A percentile compares a stretch with the other conserved stretches of the same genome.
Evolutionary conservation across 2,329 filamentous ascomycete genomes (phyloP).

Genomic region (Purpureocillium takamizusanense): DNA sequence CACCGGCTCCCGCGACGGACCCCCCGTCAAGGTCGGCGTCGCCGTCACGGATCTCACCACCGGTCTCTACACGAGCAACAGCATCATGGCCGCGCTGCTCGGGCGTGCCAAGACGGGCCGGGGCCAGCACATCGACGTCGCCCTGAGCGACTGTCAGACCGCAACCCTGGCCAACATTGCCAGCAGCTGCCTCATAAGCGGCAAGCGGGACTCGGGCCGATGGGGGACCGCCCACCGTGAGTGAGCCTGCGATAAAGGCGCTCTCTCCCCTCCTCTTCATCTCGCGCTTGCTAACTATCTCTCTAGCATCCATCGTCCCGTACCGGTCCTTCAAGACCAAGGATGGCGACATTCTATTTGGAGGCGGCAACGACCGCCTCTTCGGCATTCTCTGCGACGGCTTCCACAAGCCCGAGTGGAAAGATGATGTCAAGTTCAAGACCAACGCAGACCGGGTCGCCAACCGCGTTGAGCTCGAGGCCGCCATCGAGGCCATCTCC

Average conservation of each 20-base stretch:
- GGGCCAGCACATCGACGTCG: conserved; percentile 88
- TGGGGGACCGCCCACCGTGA: conserved; percentile 95
- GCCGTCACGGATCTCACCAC: conserved; percentile 95
- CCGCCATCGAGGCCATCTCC: conserved; percentile 68
- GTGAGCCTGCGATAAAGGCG: conserved; percentile 10
- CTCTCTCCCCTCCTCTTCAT: neutral
- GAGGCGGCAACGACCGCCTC: conserved; percentile 63
- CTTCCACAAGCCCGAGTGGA: conserved; percentile 50
- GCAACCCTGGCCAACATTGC: conserved; percentile 94
- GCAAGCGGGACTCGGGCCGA: conserved; percentile 75
- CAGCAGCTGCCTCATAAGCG: conserved; percentile 81
- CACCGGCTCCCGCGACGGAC: conserved; percentile 77
- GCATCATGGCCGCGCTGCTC: conserved; percentile 90
- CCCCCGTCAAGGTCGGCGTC: conserved; percentile 94
- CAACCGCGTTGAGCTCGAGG: conserved; percentile 69
- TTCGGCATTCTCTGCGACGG: conserved; percentile 57
- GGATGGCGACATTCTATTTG: conserved; percentile 62
- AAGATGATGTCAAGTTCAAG: conserved; percentile 46
- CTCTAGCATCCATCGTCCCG: conserved; percentile 83
- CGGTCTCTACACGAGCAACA: conserved; percentile 88
- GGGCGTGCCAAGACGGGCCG: conserved; percentile 62
- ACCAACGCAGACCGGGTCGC: conserved; percentile 56
- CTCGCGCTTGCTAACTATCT: neutral
- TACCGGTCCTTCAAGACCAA: conserved; percentile 77
- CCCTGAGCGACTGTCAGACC: conserved; percentile 88